These are phyloP conservation scores for Sechiopsis laciniata DNA, from an alignment of 306 rosid genomes.

Conservation along the genomic window DNA sequence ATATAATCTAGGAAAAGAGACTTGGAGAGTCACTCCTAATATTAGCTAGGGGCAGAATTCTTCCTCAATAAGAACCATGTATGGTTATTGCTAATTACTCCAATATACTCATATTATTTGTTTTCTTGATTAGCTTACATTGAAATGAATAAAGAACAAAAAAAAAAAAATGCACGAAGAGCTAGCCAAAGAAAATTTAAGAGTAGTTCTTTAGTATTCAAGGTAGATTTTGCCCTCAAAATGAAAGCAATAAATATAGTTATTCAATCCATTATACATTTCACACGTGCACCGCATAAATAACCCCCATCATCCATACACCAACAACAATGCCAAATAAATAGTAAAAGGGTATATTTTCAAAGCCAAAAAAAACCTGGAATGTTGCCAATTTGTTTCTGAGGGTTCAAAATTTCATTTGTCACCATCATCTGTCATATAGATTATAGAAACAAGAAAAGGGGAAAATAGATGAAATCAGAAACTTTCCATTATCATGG, in stretches of 20 bases:
- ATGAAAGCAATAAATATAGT: background rate
- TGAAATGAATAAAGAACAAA: background rate
- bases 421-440: slow-evolving; percentile 55
- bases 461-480: background rate
- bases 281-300: slow-evolving; percentile 4
- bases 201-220: background rate
- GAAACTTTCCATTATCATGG: background rate
- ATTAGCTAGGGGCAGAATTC: no score
- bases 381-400: slow-evolving; percentile 64
- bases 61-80: background rate
- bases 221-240: background rate
- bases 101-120: background rate
- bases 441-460: slow-evolving; percentile 23
- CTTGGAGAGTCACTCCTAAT: background rate
- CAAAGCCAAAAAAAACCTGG: slow-evolving; percentile 47
- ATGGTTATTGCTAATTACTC: slow-evolving; percentile 8
- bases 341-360: background rate
- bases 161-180: background rate
- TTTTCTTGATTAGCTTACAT: background rate
- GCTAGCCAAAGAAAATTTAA: background rate
- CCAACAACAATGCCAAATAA: slow-evolving; percentile 6
- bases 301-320: background rate
- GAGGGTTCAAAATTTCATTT: slow-evolving; percentile 42
- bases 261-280: background rate
- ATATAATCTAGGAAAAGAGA: background rate